Base-by-base conservation (phyloP, 805 yeast genomes). In the Barnettozyma sp. region DNA sequence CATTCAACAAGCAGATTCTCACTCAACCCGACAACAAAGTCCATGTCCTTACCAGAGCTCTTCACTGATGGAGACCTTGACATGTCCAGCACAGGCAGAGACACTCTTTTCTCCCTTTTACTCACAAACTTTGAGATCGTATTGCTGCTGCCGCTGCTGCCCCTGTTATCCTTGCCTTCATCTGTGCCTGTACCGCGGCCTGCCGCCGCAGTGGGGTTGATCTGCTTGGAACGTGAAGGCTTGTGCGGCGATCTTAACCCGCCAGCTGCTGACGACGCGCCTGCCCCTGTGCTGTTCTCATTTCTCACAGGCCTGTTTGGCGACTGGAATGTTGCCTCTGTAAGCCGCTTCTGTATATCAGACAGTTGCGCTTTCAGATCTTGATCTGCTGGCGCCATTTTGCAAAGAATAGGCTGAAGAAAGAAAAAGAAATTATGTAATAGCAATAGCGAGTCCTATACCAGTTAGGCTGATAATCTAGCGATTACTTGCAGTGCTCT, bases 1-100 rank as follows among this genome's bases (percentile, higher is more conserved):
- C 87, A 81, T 54, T 83, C 86, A 29, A 70, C 61, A 13, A 82
- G 65, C 43, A 82, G 60, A 39, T 79, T 80, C 48, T 82, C 90
- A 58, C 85, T 78, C 38, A 82, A 57, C 4, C 82, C 85, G 39
- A 81, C 81, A 12, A 81, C 76, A 51, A 82, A 82, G 50, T 76
- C 74, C 63, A 80, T 74, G 41, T 81, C 83, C 44, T 75, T 75
- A 15, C 76, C 75, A n/a, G 45, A 34, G 12, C 42, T 46, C 39
- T 48, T 52, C 4, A 45, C 36, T 7, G 47, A 28, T 11, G 52
- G 39, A 2, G 55, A 39, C 30, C 39, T 48, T 14, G 45, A 39
- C 16, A 29, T 34, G 18, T 52, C 56, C 6, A 53, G 34, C 3
- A 38, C 50, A 6, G 58, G 58, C 4, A 53, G 32, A 1, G 56